These are phyloP conservation scores for Casuarina cunninghamiana DNA, from an alignment of 306 rosid genomes.

Conservation along the genomic window DNA sequence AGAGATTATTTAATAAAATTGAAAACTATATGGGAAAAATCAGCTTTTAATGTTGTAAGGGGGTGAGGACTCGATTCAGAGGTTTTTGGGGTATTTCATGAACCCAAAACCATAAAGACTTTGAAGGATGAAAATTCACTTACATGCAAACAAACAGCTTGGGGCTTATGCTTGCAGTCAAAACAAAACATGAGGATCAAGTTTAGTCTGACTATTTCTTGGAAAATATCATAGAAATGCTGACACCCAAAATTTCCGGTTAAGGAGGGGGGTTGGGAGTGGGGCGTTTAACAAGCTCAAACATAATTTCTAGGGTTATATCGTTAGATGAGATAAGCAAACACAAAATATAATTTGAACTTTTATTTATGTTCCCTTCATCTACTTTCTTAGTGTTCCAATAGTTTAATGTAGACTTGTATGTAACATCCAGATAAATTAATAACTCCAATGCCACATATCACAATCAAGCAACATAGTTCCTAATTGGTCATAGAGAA, in stretches of 20 bases:
- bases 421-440: neutral
- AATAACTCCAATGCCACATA: neutral
- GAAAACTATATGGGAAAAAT: neutral
- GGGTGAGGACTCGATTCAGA: no score
- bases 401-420: neutral
- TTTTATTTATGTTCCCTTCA: neutral
- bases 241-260: neutral
- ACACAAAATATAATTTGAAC: neutral
- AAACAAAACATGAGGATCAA: neutral
- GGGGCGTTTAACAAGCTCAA: neutral
- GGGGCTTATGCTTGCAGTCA: neutral
- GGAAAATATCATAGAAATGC: neutral
- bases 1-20: no score
- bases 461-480: neutral
- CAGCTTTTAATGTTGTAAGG: neutral
- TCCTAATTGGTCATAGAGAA: conserved; percentile 8
- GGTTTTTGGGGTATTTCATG: neutral
- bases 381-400: neutral
- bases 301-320: neutral
- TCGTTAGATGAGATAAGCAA: neutral
- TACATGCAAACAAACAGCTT: neutral
- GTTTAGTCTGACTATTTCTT: neutral
- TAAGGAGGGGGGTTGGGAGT: neutral
- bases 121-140: neutral
- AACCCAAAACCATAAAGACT: neutral